Evolutionary conservation across 768 basidiomycete species (phyloP).

Genomic region (Xerocomellus amylosporus): DNA sequence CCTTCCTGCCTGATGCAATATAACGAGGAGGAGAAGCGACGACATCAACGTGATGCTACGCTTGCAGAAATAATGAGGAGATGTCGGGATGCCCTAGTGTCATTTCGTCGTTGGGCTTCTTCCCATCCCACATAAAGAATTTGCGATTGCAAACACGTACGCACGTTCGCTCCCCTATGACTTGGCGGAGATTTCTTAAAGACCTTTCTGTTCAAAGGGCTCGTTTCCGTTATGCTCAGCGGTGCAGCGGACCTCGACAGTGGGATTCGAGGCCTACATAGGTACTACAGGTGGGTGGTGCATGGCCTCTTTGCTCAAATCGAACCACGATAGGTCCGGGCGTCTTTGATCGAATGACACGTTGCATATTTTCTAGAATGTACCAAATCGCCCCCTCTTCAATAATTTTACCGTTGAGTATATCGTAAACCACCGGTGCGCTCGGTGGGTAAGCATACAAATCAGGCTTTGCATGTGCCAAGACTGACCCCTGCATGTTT

Average conservation of each 20-base stretch:
- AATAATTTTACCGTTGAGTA: slow-evolving; percentile 10
- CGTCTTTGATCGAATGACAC: slow-evolving; percentile 21
- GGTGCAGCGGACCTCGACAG: slow-evolving; percentile 12
- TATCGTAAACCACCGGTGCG: slow-evolving; percentile 22
- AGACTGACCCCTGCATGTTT: slow-evolving; percentile 5
- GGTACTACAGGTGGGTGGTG: slow-evolving; percentile 24
- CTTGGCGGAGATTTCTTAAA: slow-evolving; percentile 21
- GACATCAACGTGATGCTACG: slow-evolving; percentile 29
- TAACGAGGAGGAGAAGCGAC: slow-evolving; percentile 24
- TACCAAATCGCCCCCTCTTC: slow-evolving; percentile 3
- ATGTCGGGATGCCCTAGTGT: slow-evolving; percentile 10
- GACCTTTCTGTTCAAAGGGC: slow-evolving; percentile 10
- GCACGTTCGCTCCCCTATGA: slow-evolving; percentile 21
- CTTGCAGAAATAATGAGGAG: slow-evolving; percentile 22
- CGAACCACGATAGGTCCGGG: slow-evolving; percentile 10
- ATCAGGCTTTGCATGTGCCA: slow-evolving; percentile 18
- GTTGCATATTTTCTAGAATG: slow-evolving; percentile 28
- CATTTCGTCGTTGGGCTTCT: slow-evolving; percentile 13
- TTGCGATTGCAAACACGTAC: slow-evolving; percentile 19
- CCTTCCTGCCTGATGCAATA: slow-evolving; percentile 25
- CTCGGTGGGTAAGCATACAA: slow-evolving; percentile 13
- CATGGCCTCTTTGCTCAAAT: slow-evolving; percentile 19
- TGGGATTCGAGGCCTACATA: slow-evolving; percentile 19
- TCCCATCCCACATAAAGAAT: slow-evolving; percentile 21
- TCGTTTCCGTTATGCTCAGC: slow-evolving; percentile 23